Base-by-base conservation (phyloP, 805 yeast genomes). In the Saccharomycodes ludwigii region DNA sequence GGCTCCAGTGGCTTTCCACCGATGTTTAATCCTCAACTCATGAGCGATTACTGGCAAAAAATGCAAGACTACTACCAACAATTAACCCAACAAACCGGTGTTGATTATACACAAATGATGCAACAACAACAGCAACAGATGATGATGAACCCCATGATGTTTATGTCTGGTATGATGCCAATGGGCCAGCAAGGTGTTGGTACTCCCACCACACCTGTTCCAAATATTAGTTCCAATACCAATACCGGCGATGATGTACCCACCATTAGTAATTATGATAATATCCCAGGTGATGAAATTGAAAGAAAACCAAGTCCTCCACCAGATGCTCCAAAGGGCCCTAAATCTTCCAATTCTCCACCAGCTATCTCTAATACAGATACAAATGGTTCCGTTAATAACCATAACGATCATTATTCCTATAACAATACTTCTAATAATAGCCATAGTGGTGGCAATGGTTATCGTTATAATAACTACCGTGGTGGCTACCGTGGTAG, bases 1-100 rank as follows among this genome's bases (percentile, higher is more conserved):
- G 46, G 41, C 13, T 13, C 36, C n/a, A 19, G 13, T 33, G 18
- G 2, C 6, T 11, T 17, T 13, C 27, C 14, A 29, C 53, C 47
- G 23, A 50, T 50, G 56, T 50, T 50, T 38, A 48, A 53, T 31
- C 63, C 76, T 8, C 78, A 72, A 41, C 69, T 70, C 60, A 66
- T 72, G 68, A 71, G 65, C 32, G 78, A 72, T 38, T 75, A 75
- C 47, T 70, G 74, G 64, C 71, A 68, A 48, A 65, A 69, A 48
- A 66, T 71, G 71, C 73, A 68, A 47, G 71, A 66, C 41, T 70
- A 69, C 40, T 48, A 47, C 35, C 47, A 50, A 33, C 60, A 54
- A 31, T 41, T 45, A 43, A 57, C 52, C 27, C 56, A 50, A 35
- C 54, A 51, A 33, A 50, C 57, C 11, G 58, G 58, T 26, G 47